Evolutionary conservation across 2,329 filamentous ascomycete species (phyloP).

Genomic region (Botrytis deweyae): DNA sequence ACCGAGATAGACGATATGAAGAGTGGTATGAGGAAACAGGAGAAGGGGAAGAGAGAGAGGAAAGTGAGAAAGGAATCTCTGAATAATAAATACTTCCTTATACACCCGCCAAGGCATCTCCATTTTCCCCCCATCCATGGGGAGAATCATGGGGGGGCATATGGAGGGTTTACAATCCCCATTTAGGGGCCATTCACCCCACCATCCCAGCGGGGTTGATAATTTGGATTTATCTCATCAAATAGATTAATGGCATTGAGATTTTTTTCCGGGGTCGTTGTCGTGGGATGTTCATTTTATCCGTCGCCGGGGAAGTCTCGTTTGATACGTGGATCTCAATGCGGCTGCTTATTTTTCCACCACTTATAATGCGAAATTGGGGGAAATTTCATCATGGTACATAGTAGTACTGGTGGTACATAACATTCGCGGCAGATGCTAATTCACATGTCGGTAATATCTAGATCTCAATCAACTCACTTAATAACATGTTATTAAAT

Average conservation of each 20-base stretch:
- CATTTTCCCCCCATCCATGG: background rate
- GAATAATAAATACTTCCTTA: constrained; percentile 14
- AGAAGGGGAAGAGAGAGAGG: background rate
- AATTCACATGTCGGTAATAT: background rate
- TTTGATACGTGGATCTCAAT: constrained; percentile 16
- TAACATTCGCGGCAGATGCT: background rate
- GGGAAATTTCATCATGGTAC: background rate
- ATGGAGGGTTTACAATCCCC: background rate
- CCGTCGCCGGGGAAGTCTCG: background rate
- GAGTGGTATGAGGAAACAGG: background rate
- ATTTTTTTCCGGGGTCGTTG: background rate
- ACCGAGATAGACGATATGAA: background rate
- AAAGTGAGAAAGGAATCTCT: background rate
- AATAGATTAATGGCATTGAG: background rate
- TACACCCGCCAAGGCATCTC: constrained; percentile 2
- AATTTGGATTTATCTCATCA: background rate
- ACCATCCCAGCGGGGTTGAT: background rate
- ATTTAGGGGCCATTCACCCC: background rate
- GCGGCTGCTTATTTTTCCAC: constrained; percentile 20
- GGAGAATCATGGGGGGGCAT: background rate
- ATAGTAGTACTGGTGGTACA: background rate
- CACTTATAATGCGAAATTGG: background rate
- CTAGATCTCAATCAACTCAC: background rate
- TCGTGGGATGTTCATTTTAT: constrained; percentile 7
- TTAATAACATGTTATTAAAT: background rate